phyloP scores from a whole-genome alignment of 768 basidiomycete genomes.

The Pilatotrama ljubarskyi region DNA sequence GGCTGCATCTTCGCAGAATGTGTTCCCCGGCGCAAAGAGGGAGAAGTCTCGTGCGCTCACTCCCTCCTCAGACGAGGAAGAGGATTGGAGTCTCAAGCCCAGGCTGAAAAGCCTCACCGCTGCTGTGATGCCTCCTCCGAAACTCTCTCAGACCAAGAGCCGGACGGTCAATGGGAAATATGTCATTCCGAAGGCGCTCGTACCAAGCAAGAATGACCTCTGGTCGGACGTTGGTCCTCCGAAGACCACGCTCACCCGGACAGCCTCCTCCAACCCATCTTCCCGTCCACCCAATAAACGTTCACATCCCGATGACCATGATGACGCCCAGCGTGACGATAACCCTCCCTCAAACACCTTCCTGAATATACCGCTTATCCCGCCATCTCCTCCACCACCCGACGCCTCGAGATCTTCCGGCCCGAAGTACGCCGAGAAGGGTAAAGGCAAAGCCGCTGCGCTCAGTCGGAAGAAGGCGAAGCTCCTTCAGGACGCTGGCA shows the following conservation, averaged over 20 bases:
- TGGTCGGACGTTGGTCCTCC: slow-evolving; percentile 19
- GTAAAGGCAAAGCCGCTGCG: slow-evolving; percentile 41
- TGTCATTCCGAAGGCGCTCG: slow-evolving; percentile 19
- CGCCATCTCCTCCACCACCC: slow-evolving; percentile 67
- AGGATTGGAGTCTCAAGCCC: slow-evolving; percentile 20
- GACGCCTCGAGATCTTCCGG: slow-evolving; percentile 20
- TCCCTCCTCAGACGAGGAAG: slow-evolving; percentile 25
- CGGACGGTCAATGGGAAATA: slow-evolving; percentile 13
- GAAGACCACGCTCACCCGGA: neutral
- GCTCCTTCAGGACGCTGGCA: slow-evolving; percentile 35
- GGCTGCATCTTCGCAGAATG: neutral
- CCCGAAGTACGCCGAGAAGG: slow-evolving; percentile 26
- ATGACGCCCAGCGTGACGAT: slow-evolving; percentile 19
- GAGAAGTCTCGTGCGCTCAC: slow-evolving; percentile 24
- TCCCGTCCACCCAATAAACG: slow-evolving; percentile 45
- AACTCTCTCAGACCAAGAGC: neutral
- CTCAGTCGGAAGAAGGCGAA: slow-evolving; percentile 51
- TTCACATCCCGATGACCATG: slow-evolving; percentile 37
- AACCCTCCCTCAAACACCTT: slow-evolving; percentile 13
- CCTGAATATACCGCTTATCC: slow-evolving; percentile 45
- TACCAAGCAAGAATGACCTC: slow-evolving; percentile 28
- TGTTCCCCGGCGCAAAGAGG: slow-evolving; percentile 13
- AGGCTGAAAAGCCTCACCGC: slow-evolving; percentile 26
- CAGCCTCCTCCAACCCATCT: slow-evolving; percentile 3
- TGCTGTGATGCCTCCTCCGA: neutral